phyloP scores from a whole-genome alignment of 768 basidiomycete genomes.

The Trametes gibbosa region DNA sequence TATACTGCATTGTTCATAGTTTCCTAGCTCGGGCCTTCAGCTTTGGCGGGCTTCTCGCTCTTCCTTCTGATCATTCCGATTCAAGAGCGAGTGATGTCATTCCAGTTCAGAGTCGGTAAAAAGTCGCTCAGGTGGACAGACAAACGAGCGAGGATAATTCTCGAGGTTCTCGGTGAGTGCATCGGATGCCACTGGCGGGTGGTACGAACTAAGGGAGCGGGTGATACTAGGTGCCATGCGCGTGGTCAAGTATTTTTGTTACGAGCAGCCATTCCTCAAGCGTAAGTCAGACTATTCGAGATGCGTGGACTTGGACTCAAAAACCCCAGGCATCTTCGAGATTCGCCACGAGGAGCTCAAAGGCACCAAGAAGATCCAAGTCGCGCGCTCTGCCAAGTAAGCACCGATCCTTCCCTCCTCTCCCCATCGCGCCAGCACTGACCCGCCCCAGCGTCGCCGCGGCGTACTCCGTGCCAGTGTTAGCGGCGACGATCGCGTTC shows the following conservation, averaged over 20 bases:
- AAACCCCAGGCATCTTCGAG: conserved; percentile 45
- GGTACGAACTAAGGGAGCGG: neutral
- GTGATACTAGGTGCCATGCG: conserved; percentile 52
- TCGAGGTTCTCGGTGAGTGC: conserved; percentile 55
- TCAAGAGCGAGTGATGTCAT: conserved; percentile 61
- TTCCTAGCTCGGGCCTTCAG: conserved; percentile 61
- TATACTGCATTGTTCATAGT: too few relatives aligned
- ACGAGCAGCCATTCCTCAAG: conserved; percentile 65
- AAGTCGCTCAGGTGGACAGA: conserved; percentile 62
- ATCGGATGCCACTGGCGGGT: neutral
- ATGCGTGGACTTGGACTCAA: neutral
- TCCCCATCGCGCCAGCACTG: conserved; percentile 4
- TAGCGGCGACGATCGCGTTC: conserved; percentile 66
- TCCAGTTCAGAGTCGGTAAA: conserved; percentile 52
- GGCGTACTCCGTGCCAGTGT: conserved; percentile 57
- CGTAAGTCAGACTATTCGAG: conserved; percentile 36
- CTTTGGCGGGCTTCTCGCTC: conserved; percentile 66
- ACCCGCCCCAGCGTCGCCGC: conserved; percentile 42
- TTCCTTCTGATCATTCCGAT: conserved; percentile 63
- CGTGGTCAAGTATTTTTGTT: conserved; percentile 76
- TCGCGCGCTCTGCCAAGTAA: conserved; percentile 62
- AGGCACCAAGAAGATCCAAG: conserved; percentile 55
- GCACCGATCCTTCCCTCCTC: conserved; percentile 11
- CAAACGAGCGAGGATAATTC: conserved; percentile 57
- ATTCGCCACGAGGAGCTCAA: conserved; percentile 54